phyloP scores from a whole-genome alignment of 495 filamentous ascomycete species.

The Hyaloscypha variabilis region DNA sequence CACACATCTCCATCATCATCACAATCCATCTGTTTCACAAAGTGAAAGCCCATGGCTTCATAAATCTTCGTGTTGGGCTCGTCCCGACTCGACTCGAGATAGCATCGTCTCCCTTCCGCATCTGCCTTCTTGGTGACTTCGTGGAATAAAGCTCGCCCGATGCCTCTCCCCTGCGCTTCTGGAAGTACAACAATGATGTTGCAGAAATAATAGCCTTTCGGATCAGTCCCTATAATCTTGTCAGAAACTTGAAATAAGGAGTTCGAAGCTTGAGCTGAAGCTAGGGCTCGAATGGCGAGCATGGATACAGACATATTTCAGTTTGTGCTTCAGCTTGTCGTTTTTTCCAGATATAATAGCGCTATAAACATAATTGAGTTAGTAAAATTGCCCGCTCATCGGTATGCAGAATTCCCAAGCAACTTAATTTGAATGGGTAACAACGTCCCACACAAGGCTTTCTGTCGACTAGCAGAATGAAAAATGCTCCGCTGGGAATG shows the following conservation, averaged over 20 bases:
- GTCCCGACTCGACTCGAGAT: slow-evolving; percentile 65
- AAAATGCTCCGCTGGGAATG: not conserved
- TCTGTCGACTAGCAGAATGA: not conserved
- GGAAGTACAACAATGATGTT: slow-evolving; percentile 69
- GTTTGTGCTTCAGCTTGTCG: slow-evolving; percentile 58
- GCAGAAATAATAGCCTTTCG: slow-evolving; percentile 68
- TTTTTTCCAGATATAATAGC: slow-evolving; percentile 68
- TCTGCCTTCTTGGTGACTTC: slow-evolving; percentile 61
- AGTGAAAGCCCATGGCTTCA: slow-evolving; percentile 64
- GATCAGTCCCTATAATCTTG: slow-evolving; percentile 46
- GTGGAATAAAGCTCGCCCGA: slow-evolving; percentile 61
- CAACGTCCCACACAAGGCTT: not conserved
- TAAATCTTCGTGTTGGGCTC: slow-evolving; percentile 69
- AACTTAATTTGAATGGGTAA: not conserved
- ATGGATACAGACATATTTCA: slow-evolving; percentile 40
- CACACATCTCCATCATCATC: slow-evolving; percentile 52
- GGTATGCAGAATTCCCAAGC: not conserved
- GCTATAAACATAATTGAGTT: slow-evolving; percentile 31
- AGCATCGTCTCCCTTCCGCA: slow-evolving; percentile 59
- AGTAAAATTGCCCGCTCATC: not conserved
- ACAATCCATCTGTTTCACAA: slow-evolving; percentile 64
- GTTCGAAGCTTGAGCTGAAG: not conserved
- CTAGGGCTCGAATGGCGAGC: not conserved
- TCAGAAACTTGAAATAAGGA: not conserved
- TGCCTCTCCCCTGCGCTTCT: slow-evolving; percentile 58